phyloP scores from a whole-genome alignment of 2,329 filamentous ascomycete genomes.

The Fusarium sp. region DNA sequence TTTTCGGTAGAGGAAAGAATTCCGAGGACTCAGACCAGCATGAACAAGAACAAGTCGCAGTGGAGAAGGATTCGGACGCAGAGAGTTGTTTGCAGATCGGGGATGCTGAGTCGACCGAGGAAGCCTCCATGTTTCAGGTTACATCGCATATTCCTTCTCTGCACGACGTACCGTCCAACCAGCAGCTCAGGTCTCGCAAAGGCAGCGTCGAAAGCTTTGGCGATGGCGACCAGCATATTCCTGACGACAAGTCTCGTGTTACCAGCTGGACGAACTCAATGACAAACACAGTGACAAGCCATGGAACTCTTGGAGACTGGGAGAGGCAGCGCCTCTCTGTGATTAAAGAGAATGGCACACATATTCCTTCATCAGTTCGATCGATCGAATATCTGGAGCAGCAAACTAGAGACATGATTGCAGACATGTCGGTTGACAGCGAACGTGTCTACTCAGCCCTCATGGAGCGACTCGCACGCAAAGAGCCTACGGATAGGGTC shows the following conservation, averaged over 20 bases:
- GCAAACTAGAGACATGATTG: conserved; percentile 35
- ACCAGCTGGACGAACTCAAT: conserved; percentile 79
- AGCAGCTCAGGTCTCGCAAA: conserved; percentile 63
- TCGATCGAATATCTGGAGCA: conserved; percentile 28
- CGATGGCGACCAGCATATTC: conserved; percentile 53
- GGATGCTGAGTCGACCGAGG: conserved; percentile 52
- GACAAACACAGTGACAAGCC: conserved; percentile 63
- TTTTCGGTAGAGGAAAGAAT: conserved; percentile 49
- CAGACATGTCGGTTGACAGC: conserved; percentile 60
- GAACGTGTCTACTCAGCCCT: conserved; percentile 72
- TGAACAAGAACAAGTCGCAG: conserved; percentile 2
- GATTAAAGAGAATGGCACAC: conserved; percentile 67
- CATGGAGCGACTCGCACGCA: conserved; percentile 65
- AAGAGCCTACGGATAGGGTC: conserved; percentile 32
- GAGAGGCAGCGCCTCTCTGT: conserved; percentile 70
- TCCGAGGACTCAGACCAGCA: conserved; percentile 12
- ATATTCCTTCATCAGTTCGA: conserved; percentile 54
- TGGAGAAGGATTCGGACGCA: conserved; percentile 41
- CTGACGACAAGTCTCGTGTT: conserved; percentile 71
- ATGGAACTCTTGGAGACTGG: conserved; percentile 56
- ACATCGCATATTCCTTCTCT: conserved; percentile 63
- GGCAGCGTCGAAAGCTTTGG: conserved; percentile 66
- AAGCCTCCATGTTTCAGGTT: conserved; percentile 61
- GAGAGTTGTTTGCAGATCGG: conserved; percentile 51
- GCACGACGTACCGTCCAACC: conserved; percentile 59